These are phyloP conservation scores for Sanghuangporus sanghuang DNA, from an alignment of 1,284 basidiomycete species.

Conservation along the genomic window DNA sequence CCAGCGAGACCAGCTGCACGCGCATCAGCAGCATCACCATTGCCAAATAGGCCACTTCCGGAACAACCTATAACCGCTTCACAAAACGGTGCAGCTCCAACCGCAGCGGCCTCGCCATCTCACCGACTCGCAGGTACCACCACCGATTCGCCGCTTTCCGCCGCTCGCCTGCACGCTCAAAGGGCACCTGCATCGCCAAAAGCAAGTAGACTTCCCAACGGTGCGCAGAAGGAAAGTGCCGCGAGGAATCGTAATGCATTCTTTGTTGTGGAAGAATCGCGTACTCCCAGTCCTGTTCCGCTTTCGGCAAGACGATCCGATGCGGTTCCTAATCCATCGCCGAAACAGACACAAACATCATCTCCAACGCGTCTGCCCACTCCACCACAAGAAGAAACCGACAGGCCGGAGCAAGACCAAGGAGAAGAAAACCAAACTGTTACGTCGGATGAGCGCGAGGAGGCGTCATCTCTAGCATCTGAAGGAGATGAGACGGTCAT, in stretches of 20 bases:
- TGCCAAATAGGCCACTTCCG: slow-evolving; percentile 3
- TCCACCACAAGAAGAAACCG: slow-evolving; percentile 13
- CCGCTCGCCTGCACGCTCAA: slow-evolving; percentile 3
- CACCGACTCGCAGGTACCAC: not conserved
- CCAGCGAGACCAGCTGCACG: not conserved
- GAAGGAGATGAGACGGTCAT: not conserved
- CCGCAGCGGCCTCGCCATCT: not conserved
- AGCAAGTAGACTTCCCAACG: slow-evolving; percentile 4
- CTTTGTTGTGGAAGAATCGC: slow-evolving; percentile 7
- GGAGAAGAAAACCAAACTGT: not conserved
- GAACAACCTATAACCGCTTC: slow-evolving; percentile 9
- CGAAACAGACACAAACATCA: not conserved
- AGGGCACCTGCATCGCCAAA: not conserved
- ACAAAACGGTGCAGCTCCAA: slow-evolving; percentile 1
- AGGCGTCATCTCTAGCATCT: not conserved
- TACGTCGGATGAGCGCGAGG: not conserved
- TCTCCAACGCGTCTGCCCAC: slow-evolving; percentile 9
- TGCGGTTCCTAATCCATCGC: not conserved
- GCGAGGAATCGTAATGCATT: slow-evolving; percentile 17
- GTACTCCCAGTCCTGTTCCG: slow-evolving; percentile 2
- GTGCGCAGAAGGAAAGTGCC: slow-evolving; percentile 10
- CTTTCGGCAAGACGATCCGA: not conserved
- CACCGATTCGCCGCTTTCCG: not conserved
- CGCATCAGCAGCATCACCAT: slow-evolving; percentile 8
- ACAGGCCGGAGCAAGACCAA: not conserved